phyloP scores from a whole-genome alignment of 2,329 filamentous ascomycete species.

The Penicillium sp. region DNA sequence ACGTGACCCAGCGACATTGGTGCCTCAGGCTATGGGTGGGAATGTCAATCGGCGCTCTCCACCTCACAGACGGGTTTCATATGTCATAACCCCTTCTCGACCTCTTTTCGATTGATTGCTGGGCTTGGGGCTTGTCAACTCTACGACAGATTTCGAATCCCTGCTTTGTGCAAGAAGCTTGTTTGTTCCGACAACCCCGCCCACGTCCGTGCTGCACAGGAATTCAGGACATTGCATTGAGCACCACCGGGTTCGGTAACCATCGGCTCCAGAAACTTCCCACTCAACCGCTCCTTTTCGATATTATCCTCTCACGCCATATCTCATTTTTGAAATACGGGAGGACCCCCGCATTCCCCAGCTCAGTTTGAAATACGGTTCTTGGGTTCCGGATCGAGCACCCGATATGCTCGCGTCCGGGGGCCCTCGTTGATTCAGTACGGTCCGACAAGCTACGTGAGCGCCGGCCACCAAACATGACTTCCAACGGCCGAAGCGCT shows the following conservation, averaged over 20 bases:
- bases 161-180: constrained; percentile 31
- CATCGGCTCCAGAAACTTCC: constrained; percentile 25
- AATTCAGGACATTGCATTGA: constrained; percentile 30
- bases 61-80: constrained; percentile 29
- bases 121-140: constrained; percentile 28
- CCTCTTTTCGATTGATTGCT: constrained; percentile 11
- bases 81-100: constrained; percentile 15
- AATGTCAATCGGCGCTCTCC: constrained; percentile 22
- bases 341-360: constrained; percentile 2
- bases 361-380: constrained; percentile 18
- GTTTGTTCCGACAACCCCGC: constrained; percentile 26
- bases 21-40: constrained; percentile 29
- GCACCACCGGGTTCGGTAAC: constrained; percentile 27
- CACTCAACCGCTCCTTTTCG: constrained; percentile 5
- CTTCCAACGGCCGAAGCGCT: constrained; percentile 46
- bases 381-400: constrained; percentile 44
- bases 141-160: constrained; percentile 23
- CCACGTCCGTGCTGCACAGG: constrained; percentile 31
- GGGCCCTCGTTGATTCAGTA: constrained; percentile 44
- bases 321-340: neutral
- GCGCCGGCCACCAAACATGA: constrained; percentile 45
- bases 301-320: neutral
- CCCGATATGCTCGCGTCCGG: constrained; percentile 44
- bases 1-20: constrained; percentile 20
- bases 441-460: constrained; percentile 41